Evolutionary conservation across 768 basidiomycete genomes (phyloP).

Genomic region (Pseudohyphozyma bogoriensis): DNA sequence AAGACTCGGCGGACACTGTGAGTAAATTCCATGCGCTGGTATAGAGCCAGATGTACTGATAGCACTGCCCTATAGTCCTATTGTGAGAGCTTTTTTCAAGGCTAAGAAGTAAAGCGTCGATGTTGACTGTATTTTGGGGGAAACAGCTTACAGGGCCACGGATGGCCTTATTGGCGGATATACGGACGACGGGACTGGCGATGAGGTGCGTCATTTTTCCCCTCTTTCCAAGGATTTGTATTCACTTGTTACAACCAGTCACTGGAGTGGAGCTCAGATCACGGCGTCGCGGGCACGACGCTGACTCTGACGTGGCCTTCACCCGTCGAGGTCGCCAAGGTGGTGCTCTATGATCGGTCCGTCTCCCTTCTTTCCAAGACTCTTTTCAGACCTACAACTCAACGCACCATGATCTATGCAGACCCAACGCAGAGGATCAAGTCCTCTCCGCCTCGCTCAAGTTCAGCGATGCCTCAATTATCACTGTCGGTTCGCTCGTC

Average conservation of each 20-base stretch:
- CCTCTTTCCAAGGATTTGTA: neutral
- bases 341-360: neutral
- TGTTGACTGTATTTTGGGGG: neutral
- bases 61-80: too few species aligned
- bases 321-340: too few species aligned
- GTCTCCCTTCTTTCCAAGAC: too few species aligned
- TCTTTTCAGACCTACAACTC: too few species aligned
- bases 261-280: constrained; percentile 19
- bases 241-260: neutral
- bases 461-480: neutral
- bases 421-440: too few species aligned
- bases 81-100: too few species aligned
- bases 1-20: too few species aligned
- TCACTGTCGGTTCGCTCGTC: neutral
- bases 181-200: constrained; percentile 10
- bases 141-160: constrained; percentile 3
- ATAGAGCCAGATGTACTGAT: too few species aligned
- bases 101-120: too few species aligned
- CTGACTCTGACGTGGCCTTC: constrained; percentile 12
- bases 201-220: neutral
- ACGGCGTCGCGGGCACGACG: constrained; percentile 10
- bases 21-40: too few species aligned
- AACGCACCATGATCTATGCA: too few species aligned
- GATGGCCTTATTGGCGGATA: constrained; percentile 17
- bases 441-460: neutral